Base-by-base conservation (phyloP, 148 eudicot genomes). In the Vaccinium darrowii region DNA sequence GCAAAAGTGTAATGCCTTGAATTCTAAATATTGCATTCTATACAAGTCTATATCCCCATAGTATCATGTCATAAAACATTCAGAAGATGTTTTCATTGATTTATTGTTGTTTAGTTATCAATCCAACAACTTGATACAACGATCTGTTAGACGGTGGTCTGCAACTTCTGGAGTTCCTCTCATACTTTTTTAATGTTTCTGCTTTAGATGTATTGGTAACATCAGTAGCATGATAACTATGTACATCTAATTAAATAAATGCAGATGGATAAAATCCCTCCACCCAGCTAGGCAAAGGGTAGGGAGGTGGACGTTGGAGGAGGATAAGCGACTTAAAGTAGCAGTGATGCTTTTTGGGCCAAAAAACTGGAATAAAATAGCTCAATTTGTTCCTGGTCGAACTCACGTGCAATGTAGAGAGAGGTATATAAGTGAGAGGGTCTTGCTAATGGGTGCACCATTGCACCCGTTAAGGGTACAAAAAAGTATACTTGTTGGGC, bases 391-490 rank as follows among this genome's bases (percentile, higher is more conserved):
- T 58, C 93, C 94, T 86, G 99, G 99, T 57, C 88, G 99, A 81
- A 93, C 97, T 43, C 99, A 96, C 53, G 92, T 84, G 56, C 98
- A 95, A 69, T 96, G 98, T 85, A 91, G 99, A 89, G 99, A 96
- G 88, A 95, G 98, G 98, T 94, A 90, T 33, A 36, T 67, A 36
- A 36, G 39, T 36, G 39, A 36, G 39, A 36, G 39, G 39, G 39
- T 36, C 39, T 36, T 36, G 39, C 39, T 36, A 36, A 36, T 36
- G 39, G 39, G 39, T 36, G 39, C 39, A 2, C 39, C 39, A 36
- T 36, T 36, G 39, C 39, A 36, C 39, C 39, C 39, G 3, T 36
- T 36, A 36, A 36, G 39, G 39, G 39, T 36, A 36, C 39, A 36
- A 36, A 36, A 36, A 36, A 36, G 3, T 36, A 36, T 36, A 36